These are phyloP conservation scores for Shiraia bambusicola DNA, from an alignment of 2,329 filamentous ascomycete species.

Conservation along the genomic window DNA sequence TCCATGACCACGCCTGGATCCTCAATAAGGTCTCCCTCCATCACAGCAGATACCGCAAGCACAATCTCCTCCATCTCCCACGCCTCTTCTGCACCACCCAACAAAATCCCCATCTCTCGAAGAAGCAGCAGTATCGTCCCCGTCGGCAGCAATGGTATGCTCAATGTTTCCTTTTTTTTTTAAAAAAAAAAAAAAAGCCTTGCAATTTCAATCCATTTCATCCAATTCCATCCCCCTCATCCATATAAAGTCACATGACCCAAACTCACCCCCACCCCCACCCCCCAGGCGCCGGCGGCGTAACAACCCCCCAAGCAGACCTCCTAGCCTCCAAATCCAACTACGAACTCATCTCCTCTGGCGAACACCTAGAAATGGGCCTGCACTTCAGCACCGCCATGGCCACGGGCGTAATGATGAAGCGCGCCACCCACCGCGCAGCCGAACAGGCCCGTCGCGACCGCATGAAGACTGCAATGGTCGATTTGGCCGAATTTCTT, in stretches of 20 bases:
- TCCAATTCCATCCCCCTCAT: not conserved
- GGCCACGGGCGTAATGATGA: slow-evolving; percentile 38
- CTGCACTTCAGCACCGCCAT: slow-evolving; percentile 36
- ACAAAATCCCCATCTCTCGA: slow-evolving; percentile 28
- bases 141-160: slow-evolving; percentile 27
- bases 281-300: slow-evolving; percentile 22
- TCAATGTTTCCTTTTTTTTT: not conserved
- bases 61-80: slow-evolving; percentile 29
- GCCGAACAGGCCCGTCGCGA: slow-evolving; percentile 37
- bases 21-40: slow-evolving; percentile 21
- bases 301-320: slow-evolving; percentile 30
- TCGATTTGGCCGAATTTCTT: slow-evolving; percentile 31
- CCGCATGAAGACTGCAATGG: slow-evolving; percentile 36
- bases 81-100: slow-evolving; percentile 23
- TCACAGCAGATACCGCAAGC: slow-evolving; percentile 25
- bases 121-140: slow-evolving; percentile 21
- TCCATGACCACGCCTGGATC: slow-evolving; percentile 15
- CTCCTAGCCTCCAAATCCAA: slow-evolving; percentile 33
- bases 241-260: slow-evolving; percentile 6
- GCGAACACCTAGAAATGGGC: slow-evolving; percentile 35
- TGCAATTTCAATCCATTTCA: not conserved
- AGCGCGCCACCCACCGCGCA: slow-evolving; percentile 33
- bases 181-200: no score
- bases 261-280: slow-evolving; percentile 3
- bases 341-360: slow-evolving; percentile 33